Percentiles rank a stretch among this genome's conserved stretches.
phyloP scores from a whole-genome alignment of 75 land plant species.

The Cunninghamia lanceolata region DNA sequence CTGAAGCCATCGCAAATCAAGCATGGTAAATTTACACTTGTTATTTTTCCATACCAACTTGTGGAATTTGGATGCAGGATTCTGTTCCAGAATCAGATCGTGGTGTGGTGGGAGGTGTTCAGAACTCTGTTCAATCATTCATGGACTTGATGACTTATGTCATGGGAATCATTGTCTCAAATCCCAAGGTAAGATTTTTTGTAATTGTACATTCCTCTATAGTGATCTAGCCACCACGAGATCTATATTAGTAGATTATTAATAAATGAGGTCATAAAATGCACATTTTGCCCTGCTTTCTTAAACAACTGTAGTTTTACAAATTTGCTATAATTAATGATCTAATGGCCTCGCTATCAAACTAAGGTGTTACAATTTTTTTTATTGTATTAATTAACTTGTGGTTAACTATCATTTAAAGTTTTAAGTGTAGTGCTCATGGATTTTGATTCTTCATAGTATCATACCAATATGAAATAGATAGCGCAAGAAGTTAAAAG shows the following conservation, averaged over 20 bases:
- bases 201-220: not conserved
- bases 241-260: not conserved
- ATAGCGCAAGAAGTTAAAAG: not conserved
- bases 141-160: slow-evolving; percentile 74
- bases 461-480: not conserved
- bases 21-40: not conserved
- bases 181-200: slow-evolving; percentile 61
- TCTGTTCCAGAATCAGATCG: slow-evolving; percentile 84
- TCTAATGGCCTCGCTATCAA: not conserved
- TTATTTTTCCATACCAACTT: not conserved
- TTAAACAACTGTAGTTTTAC: not conserved
- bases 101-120: slow-evolving; percentile 92
- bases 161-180: slow-evolving; percentile 72
- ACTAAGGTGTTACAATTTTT: not conserved
- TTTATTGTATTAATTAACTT: not conserved
- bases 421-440: not conserved
- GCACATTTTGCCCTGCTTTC: not conserved
- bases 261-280: not conserved
- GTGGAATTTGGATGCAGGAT: slow-evolving; percentile 41
- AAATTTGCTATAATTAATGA: not conserved
- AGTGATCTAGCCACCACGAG: not conserved
- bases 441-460: not conserved
- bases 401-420: not conserved
- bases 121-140: slow-evolving; percentile 84
- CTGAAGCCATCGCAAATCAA: not conserved